phyloP scores from a whole-genome alignment of 1,284 basidiomycete genomes.

The Naganishia sp. region DNA sequence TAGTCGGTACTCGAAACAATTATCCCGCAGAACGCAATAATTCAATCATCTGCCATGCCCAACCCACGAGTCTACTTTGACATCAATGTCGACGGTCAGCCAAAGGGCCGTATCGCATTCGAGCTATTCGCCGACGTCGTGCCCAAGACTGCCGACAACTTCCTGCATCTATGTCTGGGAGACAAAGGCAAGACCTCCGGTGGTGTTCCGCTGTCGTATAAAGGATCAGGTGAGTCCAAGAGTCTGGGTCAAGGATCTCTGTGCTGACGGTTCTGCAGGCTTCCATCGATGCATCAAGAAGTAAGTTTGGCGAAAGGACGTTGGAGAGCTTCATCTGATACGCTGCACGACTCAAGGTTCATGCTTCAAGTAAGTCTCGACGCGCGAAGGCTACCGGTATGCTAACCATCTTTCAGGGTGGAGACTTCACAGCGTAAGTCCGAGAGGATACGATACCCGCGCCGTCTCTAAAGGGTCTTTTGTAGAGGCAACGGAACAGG shows the following conservation, averaged over 20 bases:
- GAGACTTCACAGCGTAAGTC: constrained; percentile 13
- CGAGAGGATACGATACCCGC: too few species aligned
- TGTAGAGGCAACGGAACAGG: constrained; percentile 73
- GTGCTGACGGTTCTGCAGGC: constrained; percentile 48
- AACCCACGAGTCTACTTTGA: constrained; percentile 68
- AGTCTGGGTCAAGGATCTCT: constrained; percentile 58
- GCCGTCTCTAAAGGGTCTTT: too few species aligned
- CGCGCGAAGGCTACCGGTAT: neutral
- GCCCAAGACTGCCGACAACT: constrained; percentile 76
- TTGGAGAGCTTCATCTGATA: neutral
- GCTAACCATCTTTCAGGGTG: neutral
- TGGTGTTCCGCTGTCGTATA: constrained; percentile 47
- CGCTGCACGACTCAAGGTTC: constrained; percentile 37
- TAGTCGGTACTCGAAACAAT: too few species aligned
- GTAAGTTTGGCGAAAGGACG: neutral
- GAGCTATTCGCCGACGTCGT: constrained; percentile 72
- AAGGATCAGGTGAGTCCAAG: constrained; percentile 29
- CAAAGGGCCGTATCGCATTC: constrained; percentile 73
- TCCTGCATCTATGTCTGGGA: constrained; percentile 84
- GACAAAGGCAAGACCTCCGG: constrained; percentile 59
- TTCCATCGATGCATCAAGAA: constrained; percentile 77
- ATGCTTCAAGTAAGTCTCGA: constrained; percentile 49
- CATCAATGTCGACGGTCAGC: constrained; percentile 63
- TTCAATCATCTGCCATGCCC: constrained; percentile 24
- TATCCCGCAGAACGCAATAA: too few species aligned